These are phyloP conservation scores for Thalassiosira oceanica DNA, from an alignment of 352 stramenopile genomes.

Conservation along the genomic window DNA sequence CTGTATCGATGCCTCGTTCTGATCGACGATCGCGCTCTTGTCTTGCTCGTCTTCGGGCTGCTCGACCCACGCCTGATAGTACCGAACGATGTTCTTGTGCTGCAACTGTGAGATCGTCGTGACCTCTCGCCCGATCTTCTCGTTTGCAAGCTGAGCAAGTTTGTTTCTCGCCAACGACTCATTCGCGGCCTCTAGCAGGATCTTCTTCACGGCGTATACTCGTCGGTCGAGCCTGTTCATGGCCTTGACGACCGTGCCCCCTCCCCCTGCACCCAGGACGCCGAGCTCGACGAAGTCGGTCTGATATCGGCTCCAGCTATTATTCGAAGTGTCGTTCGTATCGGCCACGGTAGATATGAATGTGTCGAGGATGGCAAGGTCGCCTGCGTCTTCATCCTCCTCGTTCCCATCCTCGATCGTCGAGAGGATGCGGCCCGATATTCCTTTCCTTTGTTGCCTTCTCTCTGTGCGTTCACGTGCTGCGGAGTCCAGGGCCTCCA, in stretches of 20 bases:
- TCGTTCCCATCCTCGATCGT: conserved; percentile 23
- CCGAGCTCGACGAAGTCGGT: conserved; percentile 81
- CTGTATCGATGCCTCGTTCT: not conserved
- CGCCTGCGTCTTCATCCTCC: conserved; percentile 22
- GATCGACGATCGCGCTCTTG: conserved; percentile 1
- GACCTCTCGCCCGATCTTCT: conserved; percentile 93
- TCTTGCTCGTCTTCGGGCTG: conserved; percentile 7
- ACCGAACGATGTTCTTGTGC: conserved; percentile 94
- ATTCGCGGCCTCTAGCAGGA: conserved; percentile 68
- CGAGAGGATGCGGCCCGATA: too few species aligned
- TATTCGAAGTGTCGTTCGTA: not conserved
- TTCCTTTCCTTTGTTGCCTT: conserved; percentile 10
- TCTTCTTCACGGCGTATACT: conserved; percentile 90
- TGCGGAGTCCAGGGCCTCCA: conserved; percentile 57
- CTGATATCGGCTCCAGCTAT: conserved; percentile 58
- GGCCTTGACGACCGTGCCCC: conserved; percentile 91
- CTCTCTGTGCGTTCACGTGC: conserved; percentile 28
- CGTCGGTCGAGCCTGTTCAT: conserved; percentile 91
- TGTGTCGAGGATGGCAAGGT: too few species aligned
- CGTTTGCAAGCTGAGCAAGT: conserved; percentile 80
- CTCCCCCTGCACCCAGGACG: conserved; percentile 89
- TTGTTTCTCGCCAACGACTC: not conserved
- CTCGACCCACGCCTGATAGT: conserved; percentile 83
- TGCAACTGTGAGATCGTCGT: conserved; percentile 95
- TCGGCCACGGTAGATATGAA: too few species aligned